Evolutionary conservation across 148 eudicot genomes (phyloP).

Genomic region (Fallopia convolvulus): DNA sequence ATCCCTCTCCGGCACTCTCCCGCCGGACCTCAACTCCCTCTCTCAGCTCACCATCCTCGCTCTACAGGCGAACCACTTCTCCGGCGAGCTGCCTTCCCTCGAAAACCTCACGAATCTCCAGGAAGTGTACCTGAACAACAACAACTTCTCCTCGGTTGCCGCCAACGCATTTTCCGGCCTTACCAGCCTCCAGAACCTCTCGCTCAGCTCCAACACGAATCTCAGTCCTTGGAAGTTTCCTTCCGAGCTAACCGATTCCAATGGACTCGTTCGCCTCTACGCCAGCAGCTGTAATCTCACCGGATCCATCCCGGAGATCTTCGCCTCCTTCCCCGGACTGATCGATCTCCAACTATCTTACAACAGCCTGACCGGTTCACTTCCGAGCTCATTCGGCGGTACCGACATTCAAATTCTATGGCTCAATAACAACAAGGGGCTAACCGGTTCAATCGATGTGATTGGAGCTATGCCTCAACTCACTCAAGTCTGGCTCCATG

Average conservation of each 20-base stretch:
- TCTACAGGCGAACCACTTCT: slow-evolving; percentile 39
- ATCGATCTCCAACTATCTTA: slow-evolving; percentile 38
- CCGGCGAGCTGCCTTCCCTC: slow-evolving; percentile 54
- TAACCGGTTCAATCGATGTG: slow-evolving; percentile 37
- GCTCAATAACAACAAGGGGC: slow-evolving; percentile 48
- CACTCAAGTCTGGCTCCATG: slow-evolving; percentile 50
- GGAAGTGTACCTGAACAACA: slow-evolving; percentile 29
- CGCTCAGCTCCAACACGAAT: slow-evolving; percentile 26
- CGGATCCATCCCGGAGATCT: slow-evolving; percentile 53
- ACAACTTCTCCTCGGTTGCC: slow-evolving; percentile 41
- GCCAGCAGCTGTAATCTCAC: slow-evolving; percentile 31
- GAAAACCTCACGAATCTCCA: slow-evolving; percentile 34
- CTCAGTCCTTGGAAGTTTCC: slow-evolving; percentile 50
- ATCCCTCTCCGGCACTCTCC: slow-evolving; percentile 46
- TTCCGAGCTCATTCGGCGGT: slow-evolving; percentile 31
- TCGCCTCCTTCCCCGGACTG: slow-evolving; percentile 29
- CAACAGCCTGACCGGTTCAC: slow-evolving; percentile 40
- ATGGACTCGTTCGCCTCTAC: slow-evolving; percentile 18
- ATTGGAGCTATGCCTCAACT: slow-evolving; percentile 33
- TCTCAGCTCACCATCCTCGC: slow-evolving; percentile 40
- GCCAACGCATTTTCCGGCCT: slow-evolving; percentile 36
- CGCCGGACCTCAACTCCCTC: slow-evolving; percentile 38
- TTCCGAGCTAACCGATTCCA: slow-evolving; percentile 24
- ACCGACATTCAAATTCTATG: slow-evolving; percentile 34
- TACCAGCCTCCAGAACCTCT: slow-evolving; percentile 28